A percentile compares a stretch with the other conserved stretches of the same genome.
Conservation (phyloP, 805 yeast species). For the Clavispora santaluciae region DNA sequence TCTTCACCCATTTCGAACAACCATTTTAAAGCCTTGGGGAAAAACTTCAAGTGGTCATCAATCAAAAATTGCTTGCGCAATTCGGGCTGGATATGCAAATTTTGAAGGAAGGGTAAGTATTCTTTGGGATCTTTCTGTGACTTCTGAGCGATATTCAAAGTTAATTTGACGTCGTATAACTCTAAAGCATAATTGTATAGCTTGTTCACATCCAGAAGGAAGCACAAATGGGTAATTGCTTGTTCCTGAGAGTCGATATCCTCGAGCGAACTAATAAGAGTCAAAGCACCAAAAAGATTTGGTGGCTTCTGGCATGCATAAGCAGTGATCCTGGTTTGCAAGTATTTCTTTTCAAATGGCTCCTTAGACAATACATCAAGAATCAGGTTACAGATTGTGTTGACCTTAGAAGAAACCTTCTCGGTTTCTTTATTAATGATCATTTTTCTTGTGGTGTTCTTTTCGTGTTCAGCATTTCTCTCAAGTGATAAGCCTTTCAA, state of each 20-base stretch:
- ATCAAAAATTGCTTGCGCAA: conserved; percentile 68
- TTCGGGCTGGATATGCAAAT: conserved; percentile 62
- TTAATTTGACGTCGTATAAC: conserved; percentile 72
- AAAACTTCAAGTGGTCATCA: conserved; percentile 70
- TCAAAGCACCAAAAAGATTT: conserved; percentile 69
- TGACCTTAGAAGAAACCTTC: conserved; percentile 52
- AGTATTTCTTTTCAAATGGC: conserved; percentile 49
- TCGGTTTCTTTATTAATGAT: conserved; percentile 37
- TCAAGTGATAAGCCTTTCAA: conserved; percentile 3
- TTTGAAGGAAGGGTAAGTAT: conserved; percentile 85
- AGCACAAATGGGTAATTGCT: conserved; percentile 78
- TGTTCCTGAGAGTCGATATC: conserved; percentile 45
- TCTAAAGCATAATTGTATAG: conserved; percentile 78
- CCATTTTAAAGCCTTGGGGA: conserved; percentile 64
- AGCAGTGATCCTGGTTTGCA: conserved; percentile 82
- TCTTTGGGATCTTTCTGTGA: conserved; percentile 98
- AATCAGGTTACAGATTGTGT: conserved; percentile 70
- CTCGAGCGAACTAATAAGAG: conserved; percentile 50
- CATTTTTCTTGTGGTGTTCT: conserved; percentile 25
- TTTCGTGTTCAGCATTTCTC: conserved; percentile 22
- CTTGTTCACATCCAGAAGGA: conserved; percentile 82
- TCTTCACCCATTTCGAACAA: conserved; percentile 46
- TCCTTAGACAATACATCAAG: conserved; percentile 51
- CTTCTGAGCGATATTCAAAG: conserved; percentile 86
- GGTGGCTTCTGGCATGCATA: conserved; percentile 91